Base-by-base conservation (phyloP, 805 yeast genomes). In the Cyberlindnera xylosilytica region DNA sequence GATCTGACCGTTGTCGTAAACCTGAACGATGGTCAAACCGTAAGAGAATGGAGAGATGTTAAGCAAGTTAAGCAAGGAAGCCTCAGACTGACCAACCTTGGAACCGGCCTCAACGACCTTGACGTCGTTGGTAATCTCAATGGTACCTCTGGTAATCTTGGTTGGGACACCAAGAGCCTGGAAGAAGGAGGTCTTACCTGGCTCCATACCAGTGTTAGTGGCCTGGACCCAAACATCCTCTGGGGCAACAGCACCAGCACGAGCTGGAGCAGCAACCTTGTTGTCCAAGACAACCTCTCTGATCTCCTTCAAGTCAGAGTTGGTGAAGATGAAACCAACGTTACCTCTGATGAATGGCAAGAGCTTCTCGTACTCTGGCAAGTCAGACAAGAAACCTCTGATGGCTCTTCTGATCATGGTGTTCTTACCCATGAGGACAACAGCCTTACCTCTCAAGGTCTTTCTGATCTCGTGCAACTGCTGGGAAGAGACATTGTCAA, bases 101-200 rank as follows among this genome's bases (percentile, higher is more conserved):
- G 68, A 66, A 66, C 87, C 87, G 54, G 83, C 82, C 54, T 76
- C 81, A 67, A 90, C 96, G 70, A 93, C 96, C 80, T 87, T 87
- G 66, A 93, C 96, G 69, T 93, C 99, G 63, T 85, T 74, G 73
- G 88, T 89, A 76, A 93, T 93, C 80, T 93, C 99, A 83, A 93
- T 93, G 78, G 97, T 89, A 93, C 99, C 99, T 87, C 99, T 90
- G 76, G 96, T 93, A 89, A 93, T 93, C 95, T 93, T 93, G 87
- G 99, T 93, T 83, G 99, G 99, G 66, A 93, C 97, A 87, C 98
- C 98, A 67, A 93, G 83, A 70, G 99, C 99, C 83, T 93, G 99
- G 98, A 93, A 93, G 95, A 93, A 93, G 70, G 99, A 93, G 68
- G 99, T 93, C 88, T 93, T 93, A 85, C 98, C 98, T 76, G 99